phyloP scores from a whole-genome alignment of 345 rosid species.

The Syzygium oleosum region DNA sequence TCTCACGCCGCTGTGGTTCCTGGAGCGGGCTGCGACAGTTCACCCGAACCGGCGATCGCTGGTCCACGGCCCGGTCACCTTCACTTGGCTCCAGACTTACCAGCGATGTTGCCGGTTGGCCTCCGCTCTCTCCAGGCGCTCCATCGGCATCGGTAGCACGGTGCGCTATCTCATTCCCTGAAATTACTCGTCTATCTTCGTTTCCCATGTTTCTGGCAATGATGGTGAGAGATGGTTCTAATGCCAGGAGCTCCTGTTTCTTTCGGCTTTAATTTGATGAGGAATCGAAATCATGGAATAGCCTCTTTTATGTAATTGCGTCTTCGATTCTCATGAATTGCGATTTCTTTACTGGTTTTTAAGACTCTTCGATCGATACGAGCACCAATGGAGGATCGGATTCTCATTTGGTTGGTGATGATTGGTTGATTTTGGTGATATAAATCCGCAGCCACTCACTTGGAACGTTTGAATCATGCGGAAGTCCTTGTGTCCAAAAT shows the following conservation, averaged over 20 bases:
- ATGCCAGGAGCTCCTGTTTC: background rate
- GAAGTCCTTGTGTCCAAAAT: background rate
- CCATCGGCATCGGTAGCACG: conserved; percentile 67
- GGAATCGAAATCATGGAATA: background rate
- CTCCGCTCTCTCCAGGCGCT: conserved; percentile 61
- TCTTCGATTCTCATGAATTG: background rate
- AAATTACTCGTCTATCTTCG: background rate
- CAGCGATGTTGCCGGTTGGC: conserved; percentile 79
- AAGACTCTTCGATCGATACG: background rate
- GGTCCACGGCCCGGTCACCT: conserved; percentile 49
- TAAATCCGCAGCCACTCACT: background rate
- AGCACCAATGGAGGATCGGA: background rate
- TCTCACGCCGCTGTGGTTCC: conserved; percentile 79
- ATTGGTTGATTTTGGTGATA: background rate
- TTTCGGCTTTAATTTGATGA: background rate
- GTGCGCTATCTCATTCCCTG: conserved; percentile 20
- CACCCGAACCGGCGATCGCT: conserved; percentile 64
- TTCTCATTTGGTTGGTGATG: background rate
- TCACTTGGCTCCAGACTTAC: conserved; percentile 82
- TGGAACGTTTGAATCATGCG: background rate
- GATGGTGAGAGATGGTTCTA: background rate
- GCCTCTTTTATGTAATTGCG: background rate
- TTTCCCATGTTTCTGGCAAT: background rate
- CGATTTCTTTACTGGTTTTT: background rate
- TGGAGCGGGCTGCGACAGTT: conserved; percentile 74